These are phyloP conservation scores for Rhinocladiella mackenziei DNA, from an alignment of 2,329 filamentous ascomycete genomes.

Conservation along the genomic window DNA sequence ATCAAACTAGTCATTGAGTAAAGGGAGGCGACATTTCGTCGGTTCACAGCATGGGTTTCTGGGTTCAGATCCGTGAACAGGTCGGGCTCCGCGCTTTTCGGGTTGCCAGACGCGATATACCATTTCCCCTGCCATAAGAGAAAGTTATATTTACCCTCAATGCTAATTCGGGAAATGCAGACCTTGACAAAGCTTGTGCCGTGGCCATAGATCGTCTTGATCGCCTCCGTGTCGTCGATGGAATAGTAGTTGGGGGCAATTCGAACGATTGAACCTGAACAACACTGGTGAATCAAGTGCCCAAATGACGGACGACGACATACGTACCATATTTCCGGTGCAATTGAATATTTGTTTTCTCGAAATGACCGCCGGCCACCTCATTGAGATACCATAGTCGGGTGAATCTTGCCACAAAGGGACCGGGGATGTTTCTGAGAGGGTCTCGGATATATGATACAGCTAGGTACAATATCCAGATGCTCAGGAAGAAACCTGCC, in stretches of 20 bases:
- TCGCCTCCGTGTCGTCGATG: constrained; percentile 67
- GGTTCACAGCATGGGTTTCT: constrained; percentile 66
- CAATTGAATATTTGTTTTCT: constrained; percentile 33
- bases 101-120: constrained; percentile 13
- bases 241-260: constrained; percentile 70
- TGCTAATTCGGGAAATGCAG: constrained; percentile 20
- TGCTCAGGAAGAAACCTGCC: constrained; percentile 1
- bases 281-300: not conserved
- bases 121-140: constrained; percentile 13
- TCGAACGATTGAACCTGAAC: constrained; percentile 59
- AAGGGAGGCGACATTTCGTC: constrained; percentile 68
- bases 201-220: constrained; percentile 73
- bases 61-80: constrained; percentile 71
- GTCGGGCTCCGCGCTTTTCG: constrained; percentile 9
- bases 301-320: not conserved
- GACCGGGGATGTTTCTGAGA: constrained; percentile 43
- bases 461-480: constrained; percentile 23
- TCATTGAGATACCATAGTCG: constrained; percentile 44
- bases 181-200: constrained; percentile 79
- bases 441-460: constrained; percentile 31
- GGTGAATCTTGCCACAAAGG: constrained; percentile 44
- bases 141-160: too few relatives aligned
- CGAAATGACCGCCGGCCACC: constrained; percentile 37
- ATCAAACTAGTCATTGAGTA: constrained; percentile 37
- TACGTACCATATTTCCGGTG: constrained; percentile 48